A percentile compares a stretch with the other conserved stretches of the same genome.
phyloP scores from a whole-genome alignment of 208 protist genomes.

The Acanthamoeba triangularis region DNA sequence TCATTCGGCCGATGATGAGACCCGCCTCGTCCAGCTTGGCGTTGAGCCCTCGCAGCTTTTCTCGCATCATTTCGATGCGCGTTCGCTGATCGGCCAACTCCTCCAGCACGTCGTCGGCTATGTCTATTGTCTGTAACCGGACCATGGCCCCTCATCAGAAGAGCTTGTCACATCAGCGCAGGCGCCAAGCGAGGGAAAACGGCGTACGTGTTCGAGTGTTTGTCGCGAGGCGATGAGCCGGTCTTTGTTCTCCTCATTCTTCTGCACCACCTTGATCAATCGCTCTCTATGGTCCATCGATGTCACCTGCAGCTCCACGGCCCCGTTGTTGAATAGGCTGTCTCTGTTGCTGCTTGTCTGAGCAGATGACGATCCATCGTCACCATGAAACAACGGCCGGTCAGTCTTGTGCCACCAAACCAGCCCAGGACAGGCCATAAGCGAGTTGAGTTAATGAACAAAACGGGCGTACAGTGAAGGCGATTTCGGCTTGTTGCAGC shows the following conservation, averaged over 20 bases:
- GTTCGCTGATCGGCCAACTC: conserved; percentile 27
- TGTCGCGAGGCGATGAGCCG: conserved; percentile 45
- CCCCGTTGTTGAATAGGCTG: background rate
- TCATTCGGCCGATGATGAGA: conserved; percentile 48
- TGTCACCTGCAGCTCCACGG: conserved; percentile 36
- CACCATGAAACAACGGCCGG: background rate
- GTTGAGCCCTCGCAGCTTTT: conserved; percentile 57
- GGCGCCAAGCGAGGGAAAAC: background rate
- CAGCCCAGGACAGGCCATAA: background rate
- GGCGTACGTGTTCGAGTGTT: background rate
- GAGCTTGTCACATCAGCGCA: background rate
- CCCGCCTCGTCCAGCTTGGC: conserved; percentile 46
- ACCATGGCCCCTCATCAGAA: background rate
- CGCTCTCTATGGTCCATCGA: conserved; percentile 51
- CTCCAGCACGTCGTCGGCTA: conserved; percentile 20
- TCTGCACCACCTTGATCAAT: background rate
- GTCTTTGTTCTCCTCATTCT: conserved; percentile 52
- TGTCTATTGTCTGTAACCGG: conserved; percentile 41
- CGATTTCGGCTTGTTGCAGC: conserved; percentile 10
- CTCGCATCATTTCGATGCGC: conserved; percentile 53
- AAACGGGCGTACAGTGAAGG: conserved; percentile 21
- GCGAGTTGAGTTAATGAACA: background rate
- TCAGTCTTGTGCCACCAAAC: too few relatives aligned
- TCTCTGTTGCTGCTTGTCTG: conserved; percentile 17
- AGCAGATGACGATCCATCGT: background rate